Evolutionary conservation across 306 rosid species (phyloP).

Genomic region (Casuarina equisetifolia): DNA sequence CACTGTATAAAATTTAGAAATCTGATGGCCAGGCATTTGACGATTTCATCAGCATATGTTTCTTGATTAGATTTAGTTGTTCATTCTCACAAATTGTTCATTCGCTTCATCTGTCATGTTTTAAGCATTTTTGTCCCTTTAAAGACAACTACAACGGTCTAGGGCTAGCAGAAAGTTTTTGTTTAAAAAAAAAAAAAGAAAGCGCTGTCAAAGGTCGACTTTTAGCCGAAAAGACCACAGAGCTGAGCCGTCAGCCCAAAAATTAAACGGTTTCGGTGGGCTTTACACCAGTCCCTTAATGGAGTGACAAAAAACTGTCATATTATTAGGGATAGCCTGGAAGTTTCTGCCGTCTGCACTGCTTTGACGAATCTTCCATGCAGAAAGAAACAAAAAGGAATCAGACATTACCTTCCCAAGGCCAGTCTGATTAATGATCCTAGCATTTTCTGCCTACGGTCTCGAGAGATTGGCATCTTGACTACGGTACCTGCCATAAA

Average conservation of each 20-base stretch:
- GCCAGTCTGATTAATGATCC: neutral
- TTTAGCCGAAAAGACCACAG: neutral
- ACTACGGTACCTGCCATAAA: slow-evolving; percentile 21
- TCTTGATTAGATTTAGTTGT: neutral
- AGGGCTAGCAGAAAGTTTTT: neutral
- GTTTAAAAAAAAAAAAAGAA: neutral
- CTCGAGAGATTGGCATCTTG: slow-evolving; percentile 20
- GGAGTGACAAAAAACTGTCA: neutral
- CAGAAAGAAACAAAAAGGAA: neutral
- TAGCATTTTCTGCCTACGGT: neutral
- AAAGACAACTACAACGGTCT: neutral
- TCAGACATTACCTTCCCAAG: neutral
- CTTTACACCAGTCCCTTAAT: neutral
- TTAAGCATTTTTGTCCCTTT: neutral
- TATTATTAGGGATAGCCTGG: neutral
- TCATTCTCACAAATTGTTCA: neutral
- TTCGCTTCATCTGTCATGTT: neutral
- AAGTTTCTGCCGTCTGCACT: neutral
- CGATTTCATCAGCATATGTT: neutral
- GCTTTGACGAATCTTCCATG: neutral
- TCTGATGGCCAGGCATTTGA: neutral
- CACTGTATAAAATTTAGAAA: neutral
- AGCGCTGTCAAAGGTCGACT: neutral
- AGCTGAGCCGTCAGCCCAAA: neutral
- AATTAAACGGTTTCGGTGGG: neutral